Conservation (phyloP, 768 basidiomycete genomes). For the Lactarius sanguifluus region DNA sequence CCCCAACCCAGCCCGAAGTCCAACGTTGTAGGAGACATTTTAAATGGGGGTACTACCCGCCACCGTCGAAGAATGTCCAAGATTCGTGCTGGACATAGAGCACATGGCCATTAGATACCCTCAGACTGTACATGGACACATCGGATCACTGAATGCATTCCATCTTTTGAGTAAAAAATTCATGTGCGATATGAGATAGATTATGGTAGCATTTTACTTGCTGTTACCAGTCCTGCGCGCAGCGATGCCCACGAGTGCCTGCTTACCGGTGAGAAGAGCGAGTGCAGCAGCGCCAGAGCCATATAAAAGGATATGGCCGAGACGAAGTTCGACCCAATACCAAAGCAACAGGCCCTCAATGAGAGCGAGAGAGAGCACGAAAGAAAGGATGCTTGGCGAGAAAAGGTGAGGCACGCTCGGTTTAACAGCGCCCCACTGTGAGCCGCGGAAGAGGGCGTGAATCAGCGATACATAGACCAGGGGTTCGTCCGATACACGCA, state of each 20-base stretch:
- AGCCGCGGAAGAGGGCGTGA: neutral
- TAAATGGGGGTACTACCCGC: neutral
- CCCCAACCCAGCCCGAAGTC: slow-evolving; percentile 34
- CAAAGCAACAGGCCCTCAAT: slow-evolving; percentile 81
- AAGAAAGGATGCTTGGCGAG: slow-evolving; percentile 67
- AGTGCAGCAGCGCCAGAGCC: slow-evolving; percentile 61
- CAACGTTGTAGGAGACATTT: neutral
- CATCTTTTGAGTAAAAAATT: slow-evolving; percentile 4
- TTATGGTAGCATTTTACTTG: slow-evolving; percentile 27
- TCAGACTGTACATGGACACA: neutral
- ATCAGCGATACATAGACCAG: neutral
- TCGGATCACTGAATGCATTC: neutral
- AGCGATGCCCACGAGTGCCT: slow-evolving; percentile 65
- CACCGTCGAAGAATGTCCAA: neutral
- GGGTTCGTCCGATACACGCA: slow-evolving; percentile 41
- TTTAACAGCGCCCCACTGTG: slow-evolving; percentile 64
- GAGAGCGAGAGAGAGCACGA: slow-evolving; percentile 65
- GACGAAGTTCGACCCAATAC: slow-evolving; percentile 86
- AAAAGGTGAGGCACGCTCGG: slow-evolving; percentile 60
- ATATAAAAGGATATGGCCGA: slow-evolving; percentile 79
- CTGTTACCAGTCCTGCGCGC: slow-evolving; percentile 44
- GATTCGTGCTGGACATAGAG: neutral
- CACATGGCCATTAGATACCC: slow-evolving; percentile 1
- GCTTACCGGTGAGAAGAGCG: slow-evolving; percentile 69
- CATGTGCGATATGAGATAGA: neutral